phyloP scores from a whole-genome alignment of 441 rosid genomes.

The Erodium chrysanthum region DNA sequence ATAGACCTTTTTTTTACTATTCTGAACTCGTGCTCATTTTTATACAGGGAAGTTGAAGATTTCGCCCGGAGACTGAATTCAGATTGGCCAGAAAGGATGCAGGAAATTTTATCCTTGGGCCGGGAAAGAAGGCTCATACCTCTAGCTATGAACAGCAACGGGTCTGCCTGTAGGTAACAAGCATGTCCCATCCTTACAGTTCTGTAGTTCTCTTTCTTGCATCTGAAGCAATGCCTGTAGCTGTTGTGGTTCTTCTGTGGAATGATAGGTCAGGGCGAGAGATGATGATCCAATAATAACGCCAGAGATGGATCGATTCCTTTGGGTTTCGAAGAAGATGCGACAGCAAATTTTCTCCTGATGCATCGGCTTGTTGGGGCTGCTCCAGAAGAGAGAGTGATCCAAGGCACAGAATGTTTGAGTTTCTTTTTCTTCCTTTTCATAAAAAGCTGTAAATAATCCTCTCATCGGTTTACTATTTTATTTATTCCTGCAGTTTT shows the following conservation, averaged over 20 bases:
- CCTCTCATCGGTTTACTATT: not conserved
- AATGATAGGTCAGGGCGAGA: not conserved
- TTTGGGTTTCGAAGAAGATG: not conserved
- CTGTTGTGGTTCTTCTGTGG: too few relatives aligned
- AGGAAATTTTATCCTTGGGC: conserved; percentile 43
- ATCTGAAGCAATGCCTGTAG: too few relatives aligned
- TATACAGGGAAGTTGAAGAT: conserved; percentile 53
- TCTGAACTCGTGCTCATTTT: not conserved
- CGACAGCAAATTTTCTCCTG: not conserved
- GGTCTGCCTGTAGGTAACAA: conserved; percentile 29
- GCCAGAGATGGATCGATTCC: not conserved
- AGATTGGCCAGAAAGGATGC: conserved; percentile 63
- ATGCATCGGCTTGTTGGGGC: not conserved
- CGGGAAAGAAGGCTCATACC: conserved; percentile 35
- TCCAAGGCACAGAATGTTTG: not conserved
- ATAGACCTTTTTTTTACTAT: not conserved
- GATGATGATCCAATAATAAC: not conserved
- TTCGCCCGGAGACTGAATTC: conserved; percentile 59
- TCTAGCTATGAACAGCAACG: conserved; percentile 29
- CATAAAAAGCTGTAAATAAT: not conserved
- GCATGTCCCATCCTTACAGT: not conserved
- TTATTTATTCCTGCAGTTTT: not conserved
- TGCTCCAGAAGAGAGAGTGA: not conserved
- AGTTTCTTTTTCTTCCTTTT: too few relatives aligned
- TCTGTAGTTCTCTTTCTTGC: too few relatives aligned